Conservation (phyloP, 257 asterid species). For the Salvia splendens region DNA sequence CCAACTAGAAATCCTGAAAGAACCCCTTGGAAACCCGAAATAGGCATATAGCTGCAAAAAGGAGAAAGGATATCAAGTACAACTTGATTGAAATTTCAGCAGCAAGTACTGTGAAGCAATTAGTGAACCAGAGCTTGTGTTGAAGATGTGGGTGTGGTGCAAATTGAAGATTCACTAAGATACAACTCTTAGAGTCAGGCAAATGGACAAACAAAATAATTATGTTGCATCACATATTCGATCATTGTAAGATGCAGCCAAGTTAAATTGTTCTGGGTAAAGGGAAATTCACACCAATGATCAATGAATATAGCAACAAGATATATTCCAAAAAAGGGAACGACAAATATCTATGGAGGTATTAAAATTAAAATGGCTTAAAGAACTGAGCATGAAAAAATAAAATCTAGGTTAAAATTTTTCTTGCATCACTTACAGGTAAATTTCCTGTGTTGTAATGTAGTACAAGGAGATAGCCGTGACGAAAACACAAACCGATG, state of each 20-base stretch:
- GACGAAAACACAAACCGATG: constrained; percentile 72
- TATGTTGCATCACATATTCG: constrained; percentile 8
- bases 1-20: constrained; percentile 89
- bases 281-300: not conserved
- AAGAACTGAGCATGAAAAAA: constrained; percentile 12
- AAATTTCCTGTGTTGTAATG: constrained; percentile 62
- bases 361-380: not conserved
- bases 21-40: constrained; percentile 93
- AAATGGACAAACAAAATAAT: constrained; percentile 8
- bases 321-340: not conserved
- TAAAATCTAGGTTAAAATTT: constrained; percentile 15
- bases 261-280: not conserved
- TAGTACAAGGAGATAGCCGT: constrained; percentile 81
- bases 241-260: not conserved
- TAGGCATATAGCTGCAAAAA: constrained; percentile 68
- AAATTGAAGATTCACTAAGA: constrained; percentile 3
- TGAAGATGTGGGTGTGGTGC: not conserved
- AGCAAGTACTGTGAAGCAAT: not conserved
- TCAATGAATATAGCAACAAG: not conserved
- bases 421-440: constrained; percentile 68
- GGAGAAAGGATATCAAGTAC: constrained; percentile 8
- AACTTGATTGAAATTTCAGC: constrained; percentile 1
- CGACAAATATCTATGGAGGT: not conserved
- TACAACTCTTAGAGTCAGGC: not conserved
- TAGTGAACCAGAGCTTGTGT: not conserved